phyloP scores from a whole-genome alignment of 1,284 basidiomycete genomes.

The Irpex lacteus region DNA sequence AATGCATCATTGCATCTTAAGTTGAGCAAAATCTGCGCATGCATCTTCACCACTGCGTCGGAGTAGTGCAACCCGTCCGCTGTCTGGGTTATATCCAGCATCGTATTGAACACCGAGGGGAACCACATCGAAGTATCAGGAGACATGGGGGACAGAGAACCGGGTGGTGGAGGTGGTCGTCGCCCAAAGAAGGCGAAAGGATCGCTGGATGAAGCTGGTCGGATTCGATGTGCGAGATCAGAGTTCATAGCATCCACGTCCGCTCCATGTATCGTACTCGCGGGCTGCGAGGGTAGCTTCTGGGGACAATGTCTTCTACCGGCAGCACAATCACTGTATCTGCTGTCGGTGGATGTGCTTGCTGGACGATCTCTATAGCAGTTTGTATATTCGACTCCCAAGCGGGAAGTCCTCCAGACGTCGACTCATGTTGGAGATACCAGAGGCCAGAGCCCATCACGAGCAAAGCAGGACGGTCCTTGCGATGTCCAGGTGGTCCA shows the following conservation, averaged over 20 bases:
- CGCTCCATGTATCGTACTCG: constrained; percentile 63
- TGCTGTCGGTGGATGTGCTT: constrained; percentile 42
- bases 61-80: constrained; percentile 84
- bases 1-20: constrained; percentile 76
- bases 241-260: constrained; percentile 90
- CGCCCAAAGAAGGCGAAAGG: constrained; percentile 29
- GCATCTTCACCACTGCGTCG: constrained; percentile 58
- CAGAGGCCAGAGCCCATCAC: constrained; percentile 85
- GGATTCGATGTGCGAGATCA: constrained; percentile 70
- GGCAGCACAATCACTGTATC: constrained; percentile 77
- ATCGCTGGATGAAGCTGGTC: constrained; percentile 32
- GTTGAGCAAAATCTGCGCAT: constrained; percentile 81
- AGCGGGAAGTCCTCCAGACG: constrained; percentile 69
- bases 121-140: constrained; percentile 46
- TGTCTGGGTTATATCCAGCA: constrained; percentile 73
- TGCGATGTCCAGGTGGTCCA: constrained; percentile 1
- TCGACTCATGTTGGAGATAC: constrained; percentile 73
- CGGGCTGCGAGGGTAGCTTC: constrained; percentile 63
- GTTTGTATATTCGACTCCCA: constrained; percentile 76
- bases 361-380: constrained; percentile 51
- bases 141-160: constrained; percentile 26
- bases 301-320: constrained; percentile 62
- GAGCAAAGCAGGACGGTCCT: constrained; percentile 54
- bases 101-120: constrained; percentile 75
- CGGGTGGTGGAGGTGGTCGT: constrained; percentile 22